phyloP scores from a whole-genome alignment of 345 rosid species.

The Corchorus capsularis region DNA sequence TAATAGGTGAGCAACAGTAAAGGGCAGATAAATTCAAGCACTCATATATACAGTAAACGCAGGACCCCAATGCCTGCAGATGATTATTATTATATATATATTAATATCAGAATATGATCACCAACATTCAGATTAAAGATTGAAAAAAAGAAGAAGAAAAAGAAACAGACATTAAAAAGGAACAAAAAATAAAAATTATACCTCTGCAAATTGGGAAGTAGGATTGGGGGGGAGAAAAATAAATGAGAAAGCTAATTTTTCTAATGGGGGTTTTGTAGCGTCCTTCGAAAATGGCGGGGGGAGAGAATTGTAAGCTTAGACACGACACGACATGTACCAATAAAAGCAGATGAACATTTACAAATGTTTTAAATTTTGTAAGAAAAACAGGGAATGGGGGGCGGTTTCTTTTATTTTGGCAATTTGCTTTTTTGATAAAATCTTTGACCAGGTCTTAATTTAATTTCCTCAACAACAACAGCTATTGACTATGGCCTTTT shows the following conservation, averaged over 20 bases:
- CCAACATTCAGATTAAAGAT: neutral
- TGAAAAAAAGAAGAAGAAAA: neutral
- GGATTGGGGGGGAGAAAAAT: slow-evolving; percentile 26
- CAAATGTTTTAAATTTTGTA: neutral
- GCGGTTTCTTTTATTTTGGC: neutral
- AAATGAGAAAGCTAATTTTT: slow-evolving; percentile 25
- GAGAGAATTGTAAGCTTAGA: slow-evolving; percentile 22
- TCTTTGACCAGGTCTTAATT: slow-evolving; percentile 28
- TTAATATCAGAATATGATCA: neutral
- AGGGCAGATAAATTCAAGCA: slow-evolving; percentile 42
- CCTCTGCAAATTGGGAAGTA: slow-evolving; percentile 54
- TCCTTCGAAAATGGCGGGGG: slow-evolving; percentile 27
- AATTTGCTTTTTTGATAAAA: neutral
- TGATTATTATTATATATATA: too few relatives aligned
- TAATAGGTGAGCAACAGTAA: slow-evolving; percentile 35
- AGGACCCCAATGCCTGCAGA: slow-evolving; percentile 42
- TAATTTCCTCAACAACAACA: neutral
- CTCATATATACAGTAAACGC: slow-evolving; percentile 28
- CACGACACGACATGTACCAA: slow-evolving; percentile 16
- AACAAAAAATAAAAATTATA: slow-evolving; percentile 5
- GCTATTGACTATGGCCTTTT: neutral
- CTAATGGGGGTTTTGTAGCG: slow-evolving; percentile 13
- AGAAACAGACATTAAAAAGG: neutral
- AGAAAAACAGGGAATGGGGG: slow-evolving; percentile 12
- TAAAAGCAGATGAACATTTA: neutral